Evolutionary conservation across 2,329 filamentous ascomycete genomes (phyloP), one percentile per base, ranked within the genome.

Genomic region (Mariannaea elegans): DNA sequence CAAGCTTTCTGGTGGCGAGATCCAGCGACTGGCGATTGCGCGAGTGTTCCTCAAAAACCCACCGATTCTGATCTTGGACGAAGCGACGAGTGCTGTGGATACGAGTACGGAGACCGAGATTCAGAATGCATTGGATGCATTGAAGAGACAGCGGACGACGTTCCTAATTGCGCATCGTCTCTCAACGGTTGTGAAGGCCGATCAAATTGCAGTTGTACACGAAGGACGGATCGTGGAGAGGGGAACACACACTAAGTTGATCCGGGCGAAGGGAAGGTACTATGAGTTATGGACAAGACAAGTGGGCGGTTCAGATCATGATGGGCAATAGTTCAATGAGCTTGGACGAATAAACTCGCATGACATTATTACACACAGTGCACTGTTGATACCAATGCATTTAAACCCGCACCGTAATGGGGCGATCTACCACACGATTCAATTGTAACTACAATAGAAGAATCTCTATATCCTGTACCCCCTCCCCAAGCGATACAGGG

Each of bases 151-250:
- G 3, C 77, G 84, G 18, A 87, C 84, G 1, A 84, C 83, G 0
- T 81, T 85, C 56, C 72, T 82, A 0, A 78, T 84, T 63, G 82
- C 83, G 21, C 82, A 82, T 64, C 67, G 79, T 44, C 66, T 78
- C 2, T 75, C 72, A 3, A 76, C 75, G 0, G 71, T 77, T 31
- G 81, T 84, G 18, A 78, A 14, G 2, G 80, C 84, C 1, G 82
- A 87, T 61, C 74, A 76, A 49, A 85, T 87, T 38, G 56, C 86
- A 42, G 84, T 86, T 4, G 73, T 87, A 23, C 76, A 83, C 54
- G 75, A 81, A 38, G 85, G 85, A 5, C 72, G 74, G 32, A 77
- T 87, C 21, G 74, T 82, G 19, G 83, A 87, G 68, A 75, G 77
- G 29, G 85, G 85, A 5, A 79, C 77, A 16, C 85, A 87, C 63